Evolutionary conservation across 2,329 filamentous ascomycete species (phyloP).

Genomic region (Monilinia polystroma): DNA sequence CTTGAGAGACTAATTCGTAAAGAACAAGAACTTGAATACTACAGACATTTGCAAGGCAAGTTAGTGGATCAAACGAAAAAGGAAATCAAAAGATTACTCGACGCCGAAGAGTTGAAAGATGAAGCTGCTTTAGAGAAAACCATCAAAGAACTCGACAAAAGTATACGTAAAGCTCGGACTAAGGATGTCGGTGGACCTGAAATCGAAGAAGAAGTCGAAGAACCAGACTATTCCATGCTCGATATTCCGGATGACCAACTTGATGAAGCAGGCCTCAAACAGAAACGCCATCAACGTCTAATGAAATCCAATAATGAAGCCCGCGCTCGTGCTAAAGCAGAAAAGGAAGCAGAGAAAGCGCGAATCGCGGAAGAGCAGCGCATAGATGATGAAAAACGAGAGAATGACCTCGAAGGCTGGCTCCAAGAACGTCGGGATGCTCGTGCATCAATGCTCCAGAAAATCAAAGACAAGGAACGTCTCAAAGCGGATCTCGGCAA

Average conservation of each 20-base stretch:
- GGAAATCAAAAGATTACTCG: constrained; percentile 79
- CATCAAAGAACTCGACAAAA: constrained; percentile 86
- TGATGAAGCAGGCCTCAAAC: constrained; percentile 85
- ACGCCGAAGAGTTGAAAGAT: constrained; percentile 89
- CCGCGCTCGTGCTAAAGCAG: constrained; percentile 86
- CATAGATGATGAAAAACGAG: constrained; percentile 77
- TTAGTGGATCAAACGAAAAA: constrained; percentile 82
- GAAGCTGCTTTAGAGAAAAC: constrained; percentile 80
- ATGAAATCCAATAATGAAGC: constrained; percentile 96
- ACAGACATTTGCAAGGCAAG: constrained; percentile 74
- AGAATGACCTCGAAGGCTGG: constrained; percentile 84
- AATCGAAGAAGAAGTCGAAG: constrained; percentile 75
- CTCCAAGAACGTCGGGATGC: constrained; percentile 76
- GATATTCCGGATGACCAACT: constrained; percentile 89
- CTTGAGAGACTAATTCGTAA: constrained; percentile 94
- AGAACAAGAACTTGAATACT: constrained; percentile 93
- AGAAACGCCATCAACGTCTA: constrained; percentile 87
- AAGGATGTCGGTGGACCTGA: constrained; percentile 85
- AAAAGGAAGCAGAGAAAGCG: constrained; percentile 91
- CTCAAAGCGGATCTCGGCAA: constrained; percentile 94
- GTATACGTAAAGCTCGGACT: constrained; percentile 84
- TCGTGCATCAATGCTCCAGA: constrained; percentile 68
- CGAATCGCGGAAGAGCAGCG: constrained; percentile 80
- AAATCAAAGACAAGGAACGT: constrained; percentile 90
- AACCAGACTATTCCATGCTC: constrained; percentile 81